phyloP scores from a whole-genome alignment of 371 early-diverging fungal species.

The Syncephalastrum sp. region DNA sequence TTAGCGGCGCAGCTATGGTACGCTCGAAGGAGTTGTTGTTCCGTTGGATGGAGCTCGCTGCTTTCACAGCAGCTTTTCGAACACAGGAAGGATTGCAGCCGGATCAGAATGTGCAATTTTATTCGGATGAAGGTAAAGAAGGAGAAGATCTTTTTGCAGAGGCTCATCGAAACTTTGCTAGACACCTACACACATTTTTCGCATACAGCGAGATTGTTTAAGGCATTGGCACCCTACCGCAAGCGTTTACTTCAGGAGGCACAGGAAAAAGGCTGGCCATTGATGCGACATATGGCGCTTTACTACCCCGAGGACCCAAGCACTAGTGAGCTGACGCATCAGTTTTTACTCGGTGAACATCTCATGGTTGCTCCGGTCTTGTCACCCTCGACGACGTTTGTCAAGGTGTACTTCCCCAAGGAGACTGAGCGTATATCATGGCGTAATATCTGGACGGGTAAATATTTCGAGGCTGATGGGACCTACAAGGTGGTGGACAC shows the following conservation, averaged over 20 bases:
- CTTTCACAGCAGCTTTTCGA: constrained; percentile 45
- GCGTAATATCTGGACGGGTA: constrained; percentile 50
- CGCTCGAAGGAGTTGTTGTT: constrained; percentile 41
- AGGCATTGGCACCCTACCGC: constrained; percentile 33
- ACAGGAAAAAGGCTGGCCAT: constrained; percentile 49
- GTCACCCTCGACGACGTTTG: constrained; percentile 33
- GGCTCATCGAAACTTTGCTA: constrained; percentile 1
- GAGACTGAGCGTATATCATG: constrained; percentile 22
- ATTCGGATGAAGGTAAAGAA: constrained; percentile 43
- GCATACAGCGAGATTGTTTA: constrained; percentile 36
- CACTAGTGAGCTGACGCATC: constrained; percentile 31
- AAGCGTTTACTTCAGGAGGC: constrained; percentile 43
- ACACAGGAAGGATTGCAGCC: constrained; percentile 49
- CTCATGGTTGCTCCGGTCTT: constrained; percentile 40
- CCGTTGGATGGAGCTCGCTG: constrained; percentile 58
- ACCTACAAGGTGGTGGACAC: constrained; percentile 35
- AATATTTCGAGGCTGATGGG: constrained; percentile 38
- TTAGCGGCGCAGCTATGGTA: constrained; percentile 33
- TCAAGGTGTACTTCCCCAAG: constrained; percentile 48
- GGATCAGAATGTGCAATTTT: constrained; percentile 51
- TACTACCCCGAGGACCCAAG: constrained; percentile 47
- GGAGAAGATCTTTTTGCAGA: no score
- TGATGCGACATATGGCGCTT: constrained; percentile 47
- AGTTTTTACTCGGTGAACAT: constrained; percentile 34
- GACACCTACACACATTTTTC: constrained; percentile 39